A percentile compares a stretch with the other conserved stretches of the same genome.
These are phyloP conservation scores for Clavispora carvajalis DNA, from an alignment of 805 yeast genomes.

Conservation along the genomic window DNA sequence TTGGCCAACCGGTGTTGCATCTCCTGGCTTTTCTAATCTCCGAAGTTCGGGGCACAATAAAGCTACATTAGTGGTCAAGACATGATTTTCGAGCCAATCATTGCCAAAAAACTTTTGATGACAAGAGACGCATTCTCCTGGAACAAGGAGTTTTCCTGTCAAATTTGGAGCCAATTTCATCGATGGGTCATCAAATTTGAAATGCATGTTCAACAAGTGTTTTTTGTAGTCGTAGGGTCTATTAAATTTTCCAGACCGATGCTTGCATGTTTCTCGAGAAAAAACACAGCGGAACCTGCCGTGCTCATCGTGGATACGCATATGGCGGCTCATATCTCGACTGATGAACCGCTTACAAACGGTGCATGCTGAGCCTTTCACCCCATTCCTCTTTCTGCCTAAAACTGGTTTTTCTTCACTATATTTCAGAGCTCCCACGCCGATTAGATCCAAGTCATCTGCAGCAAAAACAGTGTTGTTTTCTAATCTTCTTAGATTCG, in stretches of 20 bases:
- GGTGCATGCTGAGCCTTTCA: conserved; percentile 35
- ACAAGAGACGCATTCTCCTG: conserved; percentile 42
- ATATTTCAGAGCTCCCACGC: not conserved
- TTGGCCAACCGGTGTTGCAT: not conserved
- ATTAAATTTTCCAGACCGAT: conserved; percentile 38
- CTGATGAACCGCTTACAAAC: conserved; percentile 38
- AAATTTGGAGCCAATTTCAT: conserved; percentile 36
- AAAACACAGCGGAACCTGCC: conserved; percentile 41
- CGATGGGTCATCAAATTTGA: conserved; percentile 36
- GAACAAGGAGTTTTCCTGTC: conserved; percentile 35
- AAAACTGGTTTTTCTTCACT: conserved; percentile 1
- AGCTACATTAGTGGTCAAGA: conserved; percentile 25
- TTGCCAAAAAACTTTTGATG: conserved; percentile 44
- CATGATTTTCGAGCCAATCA: conserved; percentile 54
- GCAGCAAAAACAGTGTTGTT: no score
- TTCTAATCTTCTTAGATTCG: no score
- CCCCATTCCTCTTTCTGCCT: conserved; percentile 21
- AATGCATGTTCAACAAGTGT: conserved; percentile 39
- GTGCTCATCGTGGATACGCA: conserved; percentile 39
- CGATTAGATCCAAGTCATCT: not conserved
- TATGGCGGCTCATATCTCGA: conserved; percentile 37
- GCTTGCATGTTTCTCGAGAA: conserved; percentile 36
- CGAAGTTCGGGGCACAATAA: conserved; percentile 3
- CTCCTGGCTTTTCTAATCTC: not conserved
- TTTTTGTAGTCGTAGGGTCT: conserved; percentile 44